These are phyloP conservation scores for Wickerhamiella cacticola DNA, from an alignment of 805 yeast genomes.

Conservation along the genomic window DNA sequence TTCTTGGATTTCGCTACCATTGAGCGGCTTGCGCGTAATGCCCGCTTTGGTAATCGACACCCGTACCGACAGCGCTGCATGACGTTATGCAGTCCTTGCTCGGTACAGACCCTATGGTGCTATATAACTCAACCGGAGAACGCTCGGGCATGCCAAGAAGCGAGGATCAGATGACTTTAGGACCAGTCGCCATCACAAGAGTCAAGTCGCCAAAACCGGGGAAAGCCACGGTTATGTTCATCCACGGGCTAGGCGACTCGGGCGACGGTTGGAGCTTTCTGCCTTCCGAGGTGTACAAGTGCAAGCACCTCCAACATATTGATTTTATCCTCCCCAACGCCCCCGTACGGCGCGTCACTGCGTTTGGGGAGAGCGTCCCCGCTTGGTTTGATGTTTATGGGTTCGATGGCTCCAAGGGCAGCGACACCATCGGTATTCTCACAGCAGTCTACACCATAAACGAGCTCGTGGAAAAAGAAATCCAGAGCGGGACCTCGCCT, in stretches of 20 bases:
- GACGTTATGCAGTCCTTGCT: not conserved
- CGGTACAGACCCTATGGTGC: not conserved
- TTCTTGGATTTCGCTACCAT: too few species aligned
- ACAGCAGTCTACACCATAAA: constrained; percentile 26
- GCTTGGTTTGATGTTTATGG: constrained; percentile 73
- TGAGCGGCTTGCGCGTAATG: too few species aligned
- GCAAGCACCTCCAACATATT: constrained; percentile 39
- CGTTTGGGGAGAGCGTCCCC: constrained; percentile 57
- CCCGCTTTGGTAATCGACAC: too few species aligned
- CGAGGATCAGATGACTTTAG: constrained; percentile 1
- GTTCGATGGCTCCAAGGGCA: constrained; percentile 22
- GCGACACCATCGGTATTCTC: constrained; percentile 32
- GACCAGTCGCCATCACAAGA: constrained; percentile 25
- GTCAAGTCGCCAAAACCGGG: constrained; percentile 35
- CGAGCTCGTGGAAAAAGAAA: constrained; percentile 26
- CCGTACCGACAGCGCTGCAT: not conserved
- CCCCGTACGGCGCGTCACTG: constrained; percentile 55
- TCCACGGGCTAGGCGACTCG: constrained; percentile 88
- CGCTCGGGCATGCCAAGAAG: too few species aligned
- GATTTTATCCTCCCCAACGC: constrained; percentile 89
- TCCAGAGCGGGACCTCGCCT: constrained; percentile 28
- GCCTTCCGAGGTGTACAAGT: constrained; percentile 43
- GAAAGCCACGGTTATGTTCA: constrained; percentile 55
- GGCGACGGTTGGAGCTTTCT: constrained; percentile 85
- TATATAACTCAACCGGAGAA: not conserved